Conservation (phyloP, 768 basidiomycete species). For the Auriscalpium microsporum region DNA sequence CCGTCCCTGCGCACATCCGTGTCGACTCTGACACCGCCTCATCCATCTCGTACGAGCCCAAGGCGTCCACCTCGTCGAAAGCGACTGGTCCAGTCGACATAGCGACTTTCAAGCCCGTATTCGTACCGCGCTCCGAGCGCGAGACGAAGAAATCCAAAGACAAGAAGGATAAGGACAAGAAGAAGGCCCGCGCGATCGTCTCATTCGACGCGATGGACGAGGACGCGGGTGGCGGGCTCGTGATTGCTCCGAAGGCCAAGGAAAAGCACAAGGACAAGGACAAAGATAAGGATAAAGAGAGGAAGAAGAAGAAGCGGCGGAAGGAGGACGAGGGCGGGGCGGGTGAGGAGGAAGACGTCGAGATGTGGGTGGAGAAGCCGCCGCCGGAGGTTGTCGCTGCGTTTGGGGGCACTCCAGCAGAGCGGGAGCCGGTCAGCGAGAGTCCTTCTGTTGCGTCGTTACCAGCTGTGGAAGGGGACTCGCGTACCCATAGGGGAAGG, state of each 20-base stretch:
- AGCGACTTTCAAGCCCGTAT: constrained; percentile 82
- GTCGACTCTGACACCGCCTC: constrained; percentile 1
- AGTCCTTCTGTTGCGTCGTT: not conserved
- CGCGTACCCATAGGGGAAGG: constrained; percentile 6
- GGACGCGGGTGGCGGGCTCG: constrained; percentile 37
- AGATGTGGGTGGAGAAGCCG: constrained; percentile 65
- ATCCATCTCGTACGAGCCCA: constrained; percentile 7
- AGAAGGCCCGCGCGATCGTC: constrained; percentile 47
- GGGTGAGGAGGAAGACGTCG: constrained; percentile 30
- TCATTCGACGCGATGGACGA: constrained; percentile 62
- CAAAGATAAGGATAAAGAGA: constrained; percentile 25
- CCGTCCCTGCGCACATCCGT: constrained; percentile 7
- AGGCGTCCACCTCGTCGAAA: not conserved
- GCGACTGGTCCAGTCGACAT: constrained; percentile 34
- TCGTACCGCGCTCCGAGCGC: constrained; percentile 53
- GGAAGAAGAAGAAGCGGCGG: constrained; percentile 38
- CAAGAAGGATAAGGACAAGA: constrained; percentile 34
- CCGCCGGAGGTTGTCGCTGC: constrained; percentile 40
- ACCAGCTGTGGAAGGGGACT: not conserved
- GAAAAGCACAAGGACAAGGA: constrained; percentile 12
- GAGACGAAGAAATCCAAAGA: constrained; percentile 24
- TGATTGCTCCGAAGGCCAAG: constrained; percentile 11
- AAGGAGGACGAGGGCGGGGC: constrained; percentile 25
- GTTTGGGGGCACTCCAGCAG: constrained; percentile 12
- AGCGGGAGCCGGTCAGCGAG: not conserved